Evolutionary conservation across 768 basidiomycete genomes (phyloP).

Genomic region (Psilocybe subaeruginosa): DNA sequence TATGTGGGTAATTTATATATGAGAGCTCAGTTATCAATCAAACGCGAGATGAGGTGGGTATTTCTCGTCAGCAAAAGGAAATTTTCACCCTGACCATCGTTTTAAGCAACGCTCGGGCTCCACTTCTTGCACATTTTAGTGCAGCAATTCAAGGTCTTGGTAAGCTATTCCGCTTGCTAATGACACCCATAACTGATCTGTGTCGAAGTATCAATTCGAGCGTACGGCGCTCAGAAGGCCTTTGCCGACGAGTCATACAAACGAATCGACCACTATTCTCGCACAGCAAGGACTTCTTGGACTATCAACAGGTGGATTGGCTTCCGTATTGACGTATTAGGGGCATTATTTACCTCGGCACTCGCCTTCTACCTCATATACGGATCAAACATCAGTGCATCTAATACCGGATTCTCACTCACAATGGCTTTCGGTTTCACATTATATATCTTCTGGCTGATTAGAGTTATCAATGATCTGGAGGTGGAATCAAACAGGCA

Average conservation of each 20-base stretch:
- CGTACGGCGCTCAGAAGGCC: conserved; percentile 57
- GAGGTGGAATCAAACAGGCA: conserved; percentile 41
- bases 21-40: conserved; percentile 43
- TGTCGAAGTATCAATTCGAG: conserved; percentile 53
- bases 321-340: conserved; percentile 60
- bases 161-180: conserved; percentile 32
- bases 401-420: conserved; percentile 56
- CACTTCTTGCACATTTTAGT: conserved; percentile 23
- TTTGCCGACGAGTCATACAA: conserved; percentile 46
- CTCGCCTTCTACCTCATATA: conserved; percentile 60
- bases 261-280: conserved; percentile 55
- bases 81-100: conserved; percentile 24
- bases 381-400: conserved; percentile 37
- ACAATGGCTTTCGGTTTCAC: conserved; percentile 63
- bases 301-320: conserved; percentile 48
- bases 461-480: conserved; percentile 43
- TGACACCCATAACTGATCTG: not conserved
- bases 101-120: conserved; percentile 23
- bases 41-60: conserved; percentile 37
- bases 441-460: conserved; percentile 51
- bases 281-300: conserved; percentile 48
- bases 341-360: conserved; percentile 52
- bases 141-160: conserved; percentile 55
- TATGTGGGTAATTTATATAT: conserved; percentile 44
- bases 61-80: no score